phyloP scores from a whole-genome alignment of 2,329 filamentous ascomycete genomes.

The Ophiostoma australiae region DNA sequence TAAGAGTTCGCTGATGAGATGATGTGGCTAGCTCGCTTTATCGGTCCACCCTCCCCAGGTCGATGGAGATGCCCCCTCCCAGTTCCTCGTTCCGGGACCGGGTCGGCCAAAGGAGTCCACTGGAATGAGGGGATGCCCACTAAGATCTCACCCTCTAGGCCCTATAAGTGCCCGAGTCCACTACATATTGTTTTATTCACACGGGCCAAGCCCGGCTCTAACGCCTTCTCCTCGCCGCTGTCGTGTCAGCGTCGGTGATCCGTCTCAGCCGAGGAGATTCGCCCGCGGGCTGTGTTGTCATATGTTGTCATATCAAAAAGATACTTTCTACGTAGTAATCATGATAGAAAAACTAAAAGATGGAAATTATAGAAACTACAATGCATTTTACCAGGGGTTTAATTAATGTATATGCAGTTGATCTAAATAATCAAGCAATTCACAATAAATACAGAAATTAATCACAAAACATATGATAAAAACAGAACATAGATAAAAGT shows the following conservation, averaged over 20 bases:
- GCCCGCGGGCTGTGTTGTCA: not conserved
- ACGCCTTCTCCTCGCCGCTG: constrained; percentile 1
- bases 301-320: not conserved
- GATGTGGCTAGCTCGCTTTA: not conserved
- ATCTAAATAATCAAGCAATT: too few species aligned
- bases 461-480: too few species aligned
- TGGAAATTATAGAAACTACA: too few species aligned
- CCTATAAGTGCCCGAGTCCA: not conserved
- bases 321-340: not conserved
- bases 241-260: not conserved
- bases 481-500: too few species aligned
- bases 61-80: not conserved
- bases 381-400: too few species aligned
- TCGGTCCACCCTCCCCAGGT: not conserved
- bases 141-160: not conserved
- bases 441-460: too few species aligned
- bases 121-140: not conserved
- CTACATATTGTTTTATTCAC: not conserved
- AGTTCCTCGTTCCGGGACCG: not conserved
- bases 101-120: not conserved
- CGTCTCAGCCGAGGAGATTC: not conserved
- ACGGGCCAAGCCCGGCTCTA: not conserved
- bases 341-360: too few species aligned
- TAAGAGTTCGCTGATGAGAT: not conserved
- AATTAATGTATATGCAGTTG: too few species aligned